A percentile compares a stretch with the other conserved stretches of the same genome.
Evolutionary conservation across 805 yeast genomes (phyloP).

Genomic region (Starmera dryadoides): DNA sequence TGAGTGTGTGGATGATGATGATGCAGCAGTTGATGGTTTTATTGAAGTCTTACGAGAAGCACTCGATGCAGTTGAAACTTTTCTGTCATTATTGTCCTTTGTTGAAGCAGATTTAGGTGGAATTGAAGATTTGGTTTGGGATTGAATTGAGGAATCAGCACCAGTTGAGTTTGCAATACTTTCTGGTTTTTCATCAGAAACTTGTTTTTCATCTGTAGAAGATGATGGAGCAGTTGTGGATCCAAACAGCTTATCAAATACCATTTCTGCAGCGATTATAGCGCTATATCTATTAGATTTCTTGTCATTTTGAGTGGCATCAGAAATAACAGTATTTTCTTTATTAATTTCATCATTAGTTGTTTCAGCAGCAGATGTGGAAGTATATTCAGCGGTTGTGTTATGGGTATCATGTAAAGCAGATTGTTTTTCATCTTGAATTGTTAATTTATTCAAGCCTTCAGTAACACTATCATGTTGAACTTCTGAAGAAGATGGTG

Average conservation of each 20-base stretch:
- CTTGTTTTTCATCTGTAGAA: not conserved
- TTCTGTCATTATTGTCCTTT: conserved; percentile 2
- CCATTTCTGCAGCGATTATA: conserved; percentile 20
- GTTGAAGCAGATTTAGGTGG: conserved; percentile 9
- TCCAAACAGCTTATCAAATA: conserved; percentile 21
- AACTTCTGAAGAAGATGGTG: not conserved
- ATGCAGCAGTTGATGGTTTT: not conserved
- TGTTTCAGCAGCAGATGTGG: conserved; percentile 7
- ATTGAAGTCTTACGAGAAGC: not conserved
- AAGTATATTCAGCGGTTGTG: conserved; percentile 6
- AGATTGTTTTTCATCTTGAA: conserved; percentile 2
- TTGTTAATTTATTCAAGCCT: conserved; percentile 15
- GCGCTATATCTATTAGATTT: conserved; percentile 22
- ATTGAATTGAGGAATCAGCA: conserved; percentile 7
- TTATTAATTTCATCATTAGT: conserved; percentile 4
- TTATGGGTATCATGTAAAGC: no score
- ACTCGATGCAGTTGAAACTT: conserved; percentile 1
- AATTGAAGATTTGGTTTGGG: conserved; percentile 9
- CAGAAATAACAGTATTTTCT: not conserved
- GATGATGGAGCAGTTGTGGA: not conserved
- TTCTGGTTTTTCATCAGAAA: not conserved
- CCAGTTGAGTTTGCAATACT: conserved; percentile 4
- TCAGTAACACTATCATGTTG: conserved; percentile 10
- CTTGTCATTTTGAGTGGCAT: conserved; percentile 1
- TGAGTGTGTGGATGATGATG: conserved; percentile 1